Percentiles rank a stretch among this genome's conserved stretches.
phyloP scores from a whole-genome alignment of 129 eudicot genomes.

The Lactuca sativa region DNA sequence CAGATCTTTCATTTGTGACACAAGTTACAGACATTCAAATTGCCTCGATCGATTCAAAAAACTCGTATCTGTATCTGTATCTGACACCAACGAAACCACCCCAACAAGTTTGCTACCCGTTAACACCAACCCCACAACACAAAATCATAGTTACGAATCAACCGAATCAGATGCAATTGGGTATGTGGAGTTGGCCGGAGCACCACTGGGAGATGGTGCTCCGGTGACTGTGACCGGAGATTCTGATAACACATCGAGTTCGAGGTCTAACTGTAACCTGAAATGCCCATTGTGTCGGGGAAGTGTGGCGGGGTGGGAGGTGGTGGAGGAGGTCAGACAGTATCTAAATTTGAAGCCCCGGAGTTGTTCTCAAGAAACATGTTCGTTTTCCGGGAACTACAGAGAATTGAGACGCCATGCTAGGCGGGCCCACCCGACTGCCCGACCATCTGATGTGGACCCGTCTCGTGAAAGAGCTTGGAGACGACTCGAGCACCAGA shows the following conservation, averaged over 20 bases:
- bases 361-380: conserved; percentile 82
- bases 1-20: conserved; percentile 86
- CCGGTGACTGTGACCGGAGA: conserved; percentile 10
- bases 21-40: conserved; percentile 92
- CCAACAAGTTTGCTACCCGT: conserved; percentile 19
- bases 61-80: conserved; percentile 46
- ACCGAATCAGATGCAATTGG: conserved; percentile 18
- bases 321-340: conserved; percentile 74
- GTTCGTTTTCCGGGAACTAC: conserved; percentile 73
- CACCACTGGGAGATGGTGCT: conserved; percentile 20
- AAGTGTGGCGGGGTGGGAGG: conserved; percentile 61
- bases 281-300: conserved; percentile 94
- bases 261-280: conserved; percentile 34
- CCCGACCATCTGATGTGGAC: conserved; percentile 81
- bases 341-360: conserved; percentile 69
- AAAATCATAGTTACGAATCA: not conserved
- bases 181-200: conserved; percentile 37
- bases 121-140: not conserved
- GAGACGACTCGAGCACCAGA: conserved; percentile 77
- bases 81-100: conserved; percentile 36
- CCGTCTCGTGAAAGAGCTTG: conserved; percentile 84
- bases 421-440: conserved; percentile 81
- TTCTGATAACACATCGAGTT: conserved; percentile 25
- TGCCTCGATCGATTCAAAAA: conserved; percentile 81
- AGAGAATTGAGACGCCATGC: conserved; percentile 83